Evolutionary conservation across 495 filamentous ascomycete species (phyloP).

Genomic region (Friedmanniomyces endolithicus): DNA sequence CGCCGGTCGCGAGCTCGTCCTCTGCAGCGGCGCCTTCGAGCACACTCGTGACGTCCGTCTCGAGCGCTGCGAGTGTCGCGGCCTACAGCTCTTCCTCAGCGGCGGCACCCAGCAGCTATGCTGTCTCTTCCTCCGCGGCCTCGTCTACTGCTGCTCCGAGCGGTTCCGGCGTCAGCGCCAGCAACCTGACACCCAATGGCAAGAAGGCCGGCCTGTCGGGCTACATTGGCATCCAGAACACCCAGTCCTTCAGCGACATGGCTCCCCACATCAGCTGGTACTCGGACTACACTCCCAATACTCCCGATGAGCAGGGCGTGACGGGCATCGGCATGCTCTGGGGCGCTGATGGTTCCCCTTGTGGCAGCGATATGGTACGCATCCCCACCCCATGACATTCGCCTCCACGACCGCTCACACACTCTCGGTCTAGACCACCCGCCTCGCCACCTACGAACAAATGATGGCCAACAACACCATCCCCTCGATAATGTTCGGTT

Average conservation of each 20-base stretch:
- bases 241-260: slow-evolving; percentile 8
- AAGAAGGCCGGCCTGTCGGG: slow-evolving; percentile 19
- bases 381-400: not conserved
- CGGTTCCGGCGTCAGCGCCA: not conserved
- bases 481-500: slow-evolving; percentile 24
- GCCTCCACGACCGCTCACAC: not conserved
- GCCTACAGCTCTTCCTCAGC: not conserved
- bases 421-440: slow-evolving; percentile 2
- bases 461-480: slow-evolving; percentile 8
- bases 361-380: not conserved
- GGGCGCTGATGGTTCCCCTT: slow-evolving; percentile 7
- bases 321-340: slow-evolving; percentile 18
- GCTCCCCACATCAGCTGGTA: slow-evolving; percentile 17
- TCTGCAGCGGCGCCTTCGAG: not conserved
- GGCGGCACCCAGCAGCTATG: slow-evolving; percentile 1
- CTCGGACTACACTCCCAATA: slow-evolving; percentile 19
- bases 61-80: too few relatives aligned
- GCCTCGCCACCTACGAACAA: slow-evolving; percentile 17
- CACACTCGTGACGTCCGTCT: not conserved
- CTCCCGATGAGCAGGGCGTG: slow-evolving; percentile 7
- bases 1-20: not conserved
- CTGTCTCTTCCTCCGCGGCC: not conserved
- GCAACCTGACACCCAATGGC: slow-evolving; percentile 12
- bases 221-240: slow-evolving; percentile 12
- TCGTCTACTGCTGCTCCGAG: not conserved